phyloP scores from a whole-genome alignment of 176 grass and related monocot genomes.

The Cenchrus fungigraminus region DNA sequence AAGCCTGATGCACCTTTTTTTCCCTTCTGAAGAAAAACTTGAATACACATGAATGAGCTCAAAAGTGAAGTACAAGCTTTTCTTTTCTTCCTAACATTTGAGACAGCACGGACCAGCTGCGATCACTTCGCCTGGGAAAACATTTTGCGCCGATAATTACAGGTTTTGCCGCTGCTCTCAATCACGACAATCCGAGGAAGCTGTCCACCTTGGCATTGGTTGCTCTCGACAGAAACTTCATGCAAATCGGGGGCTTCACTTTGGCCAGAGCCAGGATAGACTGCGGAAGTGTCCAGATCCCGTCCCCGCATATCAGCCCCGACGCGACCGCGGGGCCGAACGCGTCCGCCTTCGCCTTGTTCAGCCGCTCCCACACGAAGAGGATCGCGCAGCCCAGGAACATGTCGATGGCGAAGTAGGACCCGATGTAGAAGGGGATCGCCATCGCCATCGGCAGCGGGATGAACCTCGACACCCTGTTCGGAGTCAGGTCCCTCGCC shows the following conservation, averaged over 20 bases:
- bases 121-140: not conserved
- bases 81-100: not conserved
- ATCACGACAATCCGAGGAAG: slow-evolving; percentile 38
- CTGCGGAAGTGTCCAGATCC: slow-evolving; percentile 92
- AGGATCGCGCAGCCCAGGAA: slow-evolving; percentile 66
- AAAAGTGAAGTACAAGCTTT: not conserved
- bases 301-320: slow-evolving; percentile 90
- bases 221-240: slow-evolving; percentile 72
- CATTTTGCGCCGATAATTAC: slow-evolving; percentile 40
- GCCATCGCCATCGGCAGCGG: slow-evolving; percentile 97
- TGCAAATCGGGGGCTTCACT: slow-evolving; percentile 89
- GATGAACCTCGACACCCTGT: slow-evolving; percentile 63
- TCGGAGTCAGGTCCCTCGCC: slow-evolving; percentile 52
- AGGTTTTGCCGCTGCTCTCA: slow-evolving; percentile 1
- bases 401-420: slow-evolving; percentile 98
- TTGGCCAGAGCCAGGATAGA: slow-evolving; percentile 75
- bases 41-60: not conserved
- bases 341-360: slow-evolving; percentile 70
- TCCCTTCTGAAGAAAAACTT: not conserved
- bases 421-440: slow-evolving; percentile 88
- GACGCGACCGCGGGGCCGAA: slow-evolving; percentile 87
- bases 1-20: not conserved
- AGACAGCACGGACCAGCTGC: not conserved
- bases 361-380: slow-evolving; percentile 73
- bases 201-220: slow-evolving; percentile 52